Evolutionary conservation across 805 yeast genomes (phyloP), one percentile per base, ranked within the genome.

Genomic region (Candida hungchunana): DNA sequence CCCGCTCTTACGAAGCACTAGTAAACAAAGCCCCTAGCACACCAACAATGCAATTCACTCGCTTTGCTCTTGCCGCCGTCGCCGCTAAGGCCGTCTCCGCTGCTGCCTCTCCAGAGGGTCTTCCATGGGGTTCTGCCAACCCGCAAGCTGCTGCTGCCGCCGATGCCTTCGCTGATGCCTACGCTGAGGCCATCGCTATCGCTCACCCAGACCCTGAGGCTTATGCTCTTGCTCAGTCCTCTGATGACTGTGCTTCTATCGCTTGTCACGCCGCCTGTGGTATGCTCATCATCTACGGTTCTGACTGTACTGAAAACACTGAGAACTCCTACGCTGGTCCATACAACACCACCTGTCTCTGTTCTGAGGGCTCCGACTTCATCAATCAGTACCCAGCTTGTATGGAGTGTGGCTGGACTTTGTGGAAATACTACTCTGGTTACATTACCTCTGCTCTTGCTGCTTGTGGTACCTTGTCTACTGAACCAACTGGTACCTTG

Each of bases 341-440:
- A 20, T 47, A 40, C 36, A 37, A 47, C 39, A 29, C 43, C 34
- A 33, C 32, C 17, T 53, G 58, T 39, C 42, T 44, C 31, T 51
- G 56, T 44, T 40, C 40, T 14, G 32, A 27, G 7, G 36, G 21
- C 17, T 29, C 39, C 64, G 14, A 62, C 23, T 50, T 49, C 40
- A 37, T 31, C 32, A 24, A 24, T 7, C 38, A 42, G 30, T 51
- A 51, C 28, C 49, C 48, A 11, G 50, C 40, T 5, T 60, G 65
- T 49, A 47, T 59, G 32, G 59, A 51, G 31, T 60, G 65, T 50
- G 65, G 64, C 29, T 59, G 63, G 64, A 59, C 63, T 43, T 40
- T 60, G 32, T 60, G 58, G 59, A 36, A 47, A 18, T 55, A 58
- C 46, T 59, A 59, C 43, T 50, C 49, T 14, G 19, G 36, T 1